Evolutionary conservation across 257 asterid species (phyloP).

Genomic region (Catharanthus roseus): DNA sequence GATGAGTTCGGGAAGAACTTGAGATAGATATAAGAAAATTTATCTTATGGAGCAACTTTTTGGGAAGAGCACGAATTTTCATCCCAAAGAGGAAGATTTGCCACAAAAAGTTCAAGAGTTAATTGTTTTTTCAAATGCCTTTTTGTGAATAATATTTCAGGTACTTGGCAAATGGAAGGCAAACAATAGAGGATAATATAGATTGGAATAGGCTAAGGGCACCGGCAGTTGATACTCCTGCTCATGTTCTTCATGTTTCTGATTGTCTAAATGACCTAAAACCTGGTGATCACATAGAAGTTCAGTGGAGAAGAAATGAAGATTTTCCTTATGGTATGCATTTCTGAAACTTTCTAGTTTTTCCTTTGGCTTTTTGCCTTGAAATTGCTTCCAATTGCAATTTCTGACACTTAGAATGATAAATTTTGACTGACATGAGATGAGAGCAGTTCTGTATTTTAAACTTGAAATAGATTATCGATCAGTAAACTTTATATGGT

Average conservation of each 20-base stretch:
- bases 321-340: conserved; percentile 73
- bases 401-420: not conserved
- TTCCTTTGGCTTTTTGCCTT: not conserved
- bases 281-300: conserved; percentile 85
- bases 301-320: conserved; percentile 84
- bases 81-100: not conserved
- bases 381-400: not conserved
- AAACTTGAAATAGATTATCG: not conserved
- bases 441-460: not conserved
- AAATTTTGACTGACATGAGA: not conserved
- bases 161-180: conserved; percentile 60
- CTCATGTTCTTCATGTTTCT: conserved; percentile 58
- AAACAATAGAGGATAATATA: conserved; percentile 62
- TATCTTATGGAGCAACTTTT: not conserved
- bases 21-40: not conserved
- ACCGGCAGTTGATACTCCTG: conserved; percentile 49
- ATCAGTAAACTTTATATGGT: no score
- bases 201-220: conserved; percentile 75
- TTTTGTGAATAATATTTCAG: conserved; percentile 34
- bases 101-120: not conserved
- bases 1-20: not conserved
- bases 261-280: conserved; percentile 60
- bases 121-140: not conserved
- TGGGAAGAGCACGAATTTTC: not conserved
- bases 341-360: not conserved